phyloP scores from a whole-genome alignment of 768 basidiomycete genomes.

The Podaxis sp. region DNA sequence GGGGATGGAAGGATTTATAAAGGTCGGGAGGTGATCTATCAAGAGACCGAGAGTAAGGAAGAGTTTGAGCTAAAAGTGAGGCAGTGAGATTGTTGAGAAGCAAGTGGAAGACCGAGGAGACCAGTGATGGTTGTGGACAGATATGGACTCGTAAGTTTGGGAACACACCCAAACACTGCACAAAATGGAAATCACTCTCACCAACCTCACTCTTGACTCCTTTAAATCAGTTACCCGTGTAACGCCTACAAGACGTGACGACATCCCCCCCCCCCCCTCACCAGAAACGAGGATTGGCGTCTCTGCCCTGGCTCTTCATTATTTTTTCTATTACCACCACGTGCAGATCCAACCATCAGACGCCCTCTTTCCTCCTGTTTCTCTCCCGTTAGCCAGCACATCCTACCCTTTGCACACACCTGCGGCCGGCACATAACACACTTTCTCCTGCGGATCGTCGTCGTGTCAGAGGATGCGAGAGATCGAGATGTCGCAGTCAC shows the following conservation, averaged over 20 bases:
- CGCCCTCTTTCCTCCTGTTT: not conserved
- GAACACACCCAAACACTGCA: not conserved
- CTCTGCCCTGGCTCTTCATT: slow-evolving; percentile 2
- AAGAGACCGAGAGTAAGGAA: slow-evolving; percentile 1
- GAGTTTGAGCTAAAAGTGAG: slow-evolving; percentile 6
- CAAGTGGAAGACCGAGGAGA: slow-evolving; percentile 1
- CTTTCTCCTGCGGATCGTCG: not conserved
- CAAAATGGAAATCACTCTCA: not conserved
- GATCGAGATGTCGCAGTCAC: slow-evolving; percentile 9
- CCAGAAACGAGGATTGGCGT: slow-evolving; percentile 27
- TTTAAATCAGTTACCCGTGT: slow-evolving; percentile 6
- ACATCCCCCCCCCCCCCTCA: slow-evolving; percentile 2
- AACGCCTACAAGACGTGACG: slow-evolving; percentile 3
- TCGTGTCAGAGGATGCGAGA: not conserved
- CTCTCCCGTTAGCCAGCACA: not conserved
- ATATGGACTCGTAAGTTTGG: slow-evolving; percentile 2
- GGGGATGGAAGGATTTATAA: not conserved
- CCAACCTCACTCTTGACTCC: slow-evolving; percentile 1
- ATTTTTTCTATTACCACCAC: not conserved
- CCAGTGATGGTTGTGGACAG: slow-evolving; percentile 6
- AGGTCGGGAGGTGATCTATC: slow-evolving; percentile 6
- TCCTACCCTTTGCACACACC: not conserved
- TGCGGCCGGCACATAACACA: not conserved
- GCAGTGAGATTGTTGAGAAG: slow-evolving; percentile 2
- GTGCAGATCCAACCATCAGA: not conserved